phyloP scores from a whole-genome alignment of 2,329 filamentous ascomycete species.

The Curvularia sp. region DNA sequence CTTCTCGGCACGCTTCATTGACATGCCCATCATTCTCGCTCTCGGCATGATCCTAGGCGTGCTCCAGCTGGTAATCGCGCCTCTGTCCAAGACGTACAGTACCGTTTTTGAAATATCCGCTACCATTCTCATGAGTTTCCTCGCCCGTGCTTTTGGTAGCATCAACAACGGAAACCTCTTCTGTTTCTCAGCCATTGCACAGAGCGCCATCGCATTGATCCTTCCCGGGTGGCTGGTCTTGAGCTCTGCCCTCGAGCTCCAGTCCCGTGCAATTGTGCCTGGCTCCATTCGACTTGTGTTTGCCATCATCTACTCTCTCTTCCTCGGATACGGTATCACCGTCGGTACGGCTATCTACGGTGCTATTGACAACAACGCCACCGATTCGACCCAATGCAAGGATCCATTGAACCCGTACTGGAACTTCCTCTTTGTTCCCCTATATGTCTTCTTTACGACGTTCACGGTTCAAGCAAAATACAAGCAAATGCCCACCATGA shows the following conservation, averaged over 20 bases:
- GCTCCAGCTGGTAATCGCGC: slow-evolving; percentile 77
- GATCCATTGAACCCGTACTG: slow-evolving; percentile 59
- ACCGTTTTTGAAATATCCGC: slow-evolving; percentile 59
- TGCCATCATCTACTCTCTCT: slow-evolving; percentile 60
- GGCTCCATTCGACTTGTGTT: slow-evolving; percentile 59
- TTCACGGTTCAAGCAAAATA: slow-evolving; percentile 82
- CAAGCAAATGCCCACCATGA: slow-evolving; percentile 78
- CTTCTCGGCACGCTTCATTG: slow-evolving; percentile 76
- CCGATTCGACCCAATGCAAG: slow-evolving; percentile 51
- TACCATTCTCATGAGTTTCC: slow-evolving; percentile 56
- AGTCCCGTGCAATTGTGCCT: slow-evolving; percentile 56
- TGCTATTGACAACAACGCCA: slow-evolving; percentile 54
- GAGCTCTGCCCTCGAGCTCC: slow-evolving; percentile 56
- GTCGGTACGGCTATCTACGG: slow-evolving; percentile 58
- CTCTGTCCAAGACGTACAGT: slow-evolving; percentile 72
- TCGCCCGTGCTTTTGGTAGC: slow-evolving; percentile 57
- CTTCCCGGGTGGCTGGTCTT: slow-evolving; percentile 58
- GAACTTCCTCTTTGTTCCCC: slow-evolving; percentile 76
- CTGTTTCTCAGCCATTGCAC: slow-evolving; percentile 58
- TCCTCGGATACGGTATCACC: slow-evolving; percentile 59
- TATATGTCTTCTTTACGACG: slow-evolving; percentile 72
- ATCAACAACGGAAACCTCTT: slow-evolving; percentile 53
- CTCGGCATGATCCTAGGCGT: slow-evolving; percentile 75
- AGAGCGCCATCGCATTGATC: slow-evolving; percentile 58
- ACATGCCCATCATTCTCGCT: slow-evolving; percentile 77